Evolutionary conservation across 345 rosid species (phyloP).

Genomic region (Citrus reticulata): DNA sequence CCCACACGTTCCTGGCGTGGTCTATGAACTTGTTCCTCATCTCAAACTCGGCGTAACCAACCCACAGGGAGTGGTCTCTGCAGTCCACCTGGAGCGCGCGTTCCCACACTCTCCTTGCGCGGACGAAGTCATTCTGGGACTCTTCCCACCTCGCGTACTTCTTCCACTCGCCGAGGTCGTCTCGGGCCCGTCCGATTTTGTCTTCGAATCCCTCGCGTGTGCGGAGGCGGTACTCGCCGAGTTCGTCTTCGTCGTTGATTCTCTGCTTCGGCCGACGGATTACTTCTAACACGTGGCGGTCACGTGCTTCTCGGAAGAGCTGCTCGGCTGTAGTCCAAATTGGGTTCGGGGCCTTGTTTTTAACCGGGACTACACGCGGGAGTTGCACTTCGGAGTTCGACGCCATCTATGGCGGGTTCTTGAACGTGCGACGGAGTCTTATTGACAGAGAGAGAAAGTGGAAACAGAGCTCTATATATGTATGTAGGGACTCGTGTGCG

Average conservation of each 20-base stretch:
- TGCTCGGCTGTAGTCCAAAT: slow-evolving; percentile 83
- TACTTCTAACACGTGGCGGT: slow-evolving; percentile 70
- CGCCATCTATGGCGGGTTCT: not conserved
- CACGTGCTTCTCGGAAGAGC: slow-evolving; percentile 73
- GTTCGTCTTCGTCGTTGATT: slow-evolving; percentile 64
- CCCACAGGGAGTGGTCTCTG: slow-evolving; percentile 73
- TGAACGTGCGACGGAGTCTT: too few relatives aligned
- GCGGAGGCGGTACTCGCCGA: slow-evolving; percentile 62
- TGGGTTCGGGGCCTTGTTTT: slow-evolving; percentile 78
- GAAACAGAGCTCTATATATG: not conserved
- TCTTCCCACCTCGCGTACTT: slow-evolving; percentile 93
- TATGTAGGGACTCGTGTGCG: too few relatives aligned
- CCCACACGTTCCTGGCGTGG: slow-evolving; percentile 80
- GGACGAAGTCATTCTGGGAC: slow-evolving; percentile 75
- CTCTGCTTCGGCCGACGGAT: slow-evolving; percentile 78
- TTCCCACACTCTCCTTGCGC: slow-evolving; percentile 85
- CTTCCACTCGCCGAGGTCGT: slow-evolving; percentile 64
- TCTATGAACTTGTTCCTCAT: slow-evolving; percentile 82
- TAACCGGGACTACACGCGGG: slow-evolving; percentile 73
- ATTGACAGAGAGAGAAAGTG: not conserved
- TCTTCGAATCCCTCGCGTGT: slow-evolving; percentile 75
- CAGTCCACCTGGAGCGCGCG: slow-evolving; percentile 72
- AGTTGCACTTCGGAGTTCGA: slow-evolving; percentile 65
- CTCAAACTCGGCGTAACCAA: slow-evolving; percentile 77
- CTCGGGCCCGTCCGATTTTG: slow-evolving; percentile 58